These are phyloP conservation scores for Sarocladium brachiariae DNA, from an alignment of 2,329 filamentous ascomycete species.

Conservation along the genomic window DNA sequence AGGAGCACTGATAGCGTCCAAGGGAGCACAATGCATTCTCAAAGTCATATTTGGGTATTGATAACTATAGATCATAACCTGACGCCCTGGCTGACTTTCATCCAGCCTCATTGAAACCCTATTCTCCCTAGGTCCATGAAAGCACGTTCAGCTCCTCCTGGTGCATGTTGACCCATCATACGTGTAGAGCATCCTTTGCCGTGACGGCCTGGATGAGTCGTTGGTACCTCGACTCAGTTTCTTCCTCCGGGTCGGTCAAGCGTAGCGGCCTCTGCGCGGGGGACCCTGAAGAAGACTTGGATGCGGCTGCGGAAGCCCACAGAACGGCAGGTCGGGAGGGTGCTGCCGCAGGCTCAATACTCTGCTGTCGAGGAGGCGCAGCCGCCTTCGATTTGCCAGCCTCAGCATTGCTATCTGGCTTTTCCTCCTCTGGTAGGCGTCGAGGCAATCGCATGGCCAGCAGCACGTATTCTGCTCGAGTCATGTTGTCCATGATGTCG, in stretches of 20 bases:
- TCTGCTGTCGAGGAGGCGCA: slow-evolving; percentile 23
- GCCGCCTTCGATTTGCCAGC: slow-evolving; percentile 21
- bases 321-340: slow-evolving; percentile 25
- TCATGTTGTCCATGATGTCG: slow-evolving; percentile 63
- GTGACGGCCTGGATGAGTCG: slow-evolving; percentile 12
- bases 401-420: slow-evolving; percentile 16
- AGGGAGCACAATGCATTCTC: too few relatives aligned
- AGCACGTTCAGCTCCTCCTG: too few relatives aligned
- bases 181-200: slow-evolving; percentile 11
- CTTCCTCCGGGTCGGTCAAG: slow-evolving; percentile 9
- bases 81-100: neutral
- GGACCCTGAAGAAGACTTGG: slow-evolving; percentile 7
- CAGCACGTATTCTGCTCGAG: slow-evolving; percentile 59
- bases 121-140: neutral
- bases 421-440: slow-evolving; percentile 23
- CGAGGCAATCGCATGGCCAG: slow-evolving; percentile 60
- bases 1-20: too few relatives aligned
- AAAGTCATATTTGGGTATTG: slow-evolving; percentile 7
- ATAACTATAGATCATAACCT: neutral
- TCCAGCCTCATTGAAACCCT: neutral
- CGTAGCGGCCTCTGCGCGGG: slow-evolving; percentile 2
- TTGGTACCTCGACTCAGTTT: slow-evolving; percentile 11
- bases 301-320: slow-evolving; percentile 22
- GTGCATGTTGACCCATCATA: too few relatives aligned
- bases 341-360: slow-evolving; percentile 16